Base-by-base conservation (phyloP, 23 red algal species). In the Gracilariopsis chorda region DNA sequence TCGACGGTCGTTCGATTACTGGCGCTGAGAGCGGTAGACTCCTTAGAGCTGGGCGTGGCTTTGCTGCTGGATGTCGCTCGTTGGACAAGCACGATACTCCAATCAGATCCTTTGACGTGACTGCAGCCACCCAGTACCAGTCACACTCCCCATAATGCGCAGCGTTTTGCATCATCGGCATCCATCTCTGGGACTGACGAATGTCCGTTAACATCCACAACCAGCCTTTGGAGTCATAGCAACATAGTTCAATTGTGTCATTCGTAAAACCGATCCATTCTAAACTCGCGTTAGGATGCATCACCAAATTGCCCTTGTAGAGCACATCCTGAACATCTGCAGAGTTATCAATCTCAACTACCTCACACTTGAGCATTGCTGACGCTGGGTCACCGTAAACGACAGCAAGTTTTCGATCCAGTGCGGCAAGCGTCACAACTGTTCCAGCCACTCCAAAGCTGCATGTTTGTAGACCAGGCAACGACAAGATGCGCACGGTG, bases 231-330 rank as follows among this genome's bases (percentile, higher is more conserved):
- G 76, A 83, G 64, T 92, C 89, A 33, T 92, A 92, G 49, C 57
- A 65, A 47, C 68, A 84, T 8, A 94, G 44, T 14, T 81, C 80
- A 25, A 36, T 36, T 1, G 57, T 77, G 48, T 94, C 92, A 37
- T 43, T 84, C n/a, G 92, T 62, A 77, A 95, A 91, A 16, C 92
- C 85, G 16, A 90, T 51, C 92, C 92, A 95, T 29, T 80, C 76
- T 23, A 95, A 41, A 7, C 35, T 19, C 17, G 84, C 34, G 24
- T 80, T 44, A 36, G 92, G 74, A 70, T 56, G 32, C 85, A 84
- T 49, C 1, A 67, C 48, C 2, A 91, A 17, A 63, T 43, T 57
- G 17, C 91, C 91, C 27, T 29, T 17, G 16, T 48, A 84, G 1
- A 67, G 20, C 23, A 75, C 36, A 34, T 27, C 49, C 48, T 51